Percentiles rank a stretch among this genome's conserved stretches.
Evolutionary conservation across 306 rosid species (phyloP).

Genomic region (Ceratonia siliqua): DNA sequence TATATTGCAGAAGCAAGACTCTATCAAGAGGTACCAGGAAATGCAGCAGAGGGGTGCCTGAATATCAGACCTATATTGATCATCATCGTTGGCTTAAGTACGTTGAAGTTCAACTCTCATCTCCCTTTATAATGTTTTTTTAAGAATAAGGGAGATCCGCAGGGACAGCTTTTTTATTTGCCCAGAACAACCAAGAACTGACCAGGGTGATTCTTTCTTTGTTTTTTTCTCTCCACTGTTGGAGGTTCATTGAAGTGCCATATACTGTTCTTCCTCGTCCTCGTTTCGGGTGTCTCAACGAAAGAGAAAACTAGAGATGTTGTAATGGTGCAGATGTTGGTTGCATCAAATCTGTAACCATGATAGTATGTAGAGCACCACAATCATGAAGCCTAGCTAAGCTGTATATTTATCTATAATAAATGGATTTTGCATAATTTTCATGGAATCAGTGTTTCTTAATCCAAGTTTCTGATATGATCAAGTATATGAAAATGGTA

Average conservation of each 20-base stretch:
- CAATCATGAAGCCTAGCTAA: slow-evolving; percentile 6
- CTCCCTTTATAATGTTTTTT: slow-evolving; percentile 37
- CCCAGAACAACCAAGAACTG: slow-evolving; percentile 27
- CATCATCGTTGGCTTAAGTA: slow-evolving; percentile 23
- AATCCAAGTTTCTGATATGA: neutral
- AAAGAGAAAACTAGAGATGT: neutral
- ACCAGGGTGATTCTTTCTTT: slow-evolving; percentile 30
- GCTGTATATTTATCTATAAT: slow-evolving; percentile 25
- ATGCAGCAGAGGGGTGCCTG: slow-evolving; percentile 48
- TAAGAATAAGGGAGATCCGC: slow-evolving; percentile 38
- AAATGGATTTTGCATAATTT: neutral
- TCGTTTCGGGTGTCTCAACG: slow-evolving; percentile 24
- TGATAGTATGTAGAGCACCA: slow-evolving; percentile 1
- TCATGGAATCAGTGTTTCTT: neutral
- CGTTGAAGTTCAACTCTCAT: slow-evolving; percentile 25
- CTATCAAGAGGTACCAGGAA: slow-evolving; percentile 66
- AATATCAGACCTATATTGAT: neutral
- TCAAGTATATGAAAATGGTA: no score
- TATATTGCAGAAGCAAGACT: slow-evolving; percentile 73
- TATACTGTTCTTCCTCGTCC: slow-evolving; percentile 19
- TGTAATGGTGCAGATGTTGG: slow-evolving; percentile 31
- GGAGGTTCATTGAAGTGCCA: slow-evolving; percentile 4
- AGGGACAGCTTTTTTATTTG: neutral
- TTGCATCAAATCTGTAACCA: slow-evolving; percentile 31
- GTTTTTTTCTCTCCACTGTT: neutral